phyloP scores from a whole-genome alignment of 2,329 filamentous ascomycete species.

The Colletotrichum sp. region DNA sequence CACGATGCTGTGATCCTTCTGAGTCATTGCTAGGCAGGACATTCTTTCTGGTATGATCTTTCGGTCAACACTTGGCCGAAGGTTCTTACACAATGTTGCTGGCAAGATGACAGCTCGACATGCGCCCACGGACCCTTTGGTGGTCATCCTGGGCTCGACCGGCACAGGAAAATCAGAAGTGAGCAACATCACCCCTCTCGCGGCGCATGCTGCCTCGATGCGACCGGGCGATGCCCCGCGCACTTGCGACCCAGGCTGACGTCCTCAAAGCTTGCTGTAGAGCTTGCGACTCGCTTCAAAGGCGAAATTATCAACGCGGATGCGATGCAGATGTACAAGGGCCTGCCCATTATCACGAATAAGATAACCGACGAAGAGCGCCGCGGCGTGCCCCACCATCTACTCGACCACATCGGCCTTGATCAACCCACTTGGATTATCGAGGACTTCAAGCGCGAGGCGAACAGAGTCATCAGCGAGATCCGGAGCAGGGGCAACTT shows the following conservation, averaged over 20 bases:
- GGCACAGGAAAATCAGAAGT: constrained; percentile 95
- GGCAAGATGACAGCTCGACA: constrained; percentile 22
- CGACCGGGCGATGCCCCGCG: neutral
- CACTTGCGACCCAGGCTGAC: neutral
- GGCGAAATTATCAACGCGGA: constrained; percentile 97
- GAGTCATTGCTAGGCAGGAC: neutral
- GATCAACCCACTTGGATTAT: constrained; percentile 85
- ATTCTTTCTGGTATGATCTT: constrained; percentile 9
- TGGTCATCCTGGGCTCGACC: constrained; percentile 87
- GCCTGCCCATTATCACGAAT: constrained; percentile 93
- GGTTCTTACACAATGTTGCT: constrained; percentile 28
- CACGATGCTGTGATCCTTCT: neutral
- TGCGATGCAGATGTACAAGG: constrained; percentile 96
- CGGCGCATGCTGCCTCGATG: neutral
- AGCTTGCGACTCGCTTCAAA: constrained; percentile 81
- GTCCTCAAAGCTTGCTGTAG: constrained; percentile 76
- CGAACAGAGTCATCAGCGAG: constrained; percentile 72
- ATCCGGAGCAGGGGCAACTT: constrained; percentile 80
- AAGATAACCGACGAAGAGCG: constrained; percentile 81
- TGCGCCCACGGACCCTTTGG: constrained; percentile 62
- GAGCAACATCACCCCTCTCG: constrained; percentile 28
- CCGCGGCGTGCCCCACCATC: constrained; percentile 83
- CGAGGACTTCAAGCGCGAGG: constrained; percentile 75
- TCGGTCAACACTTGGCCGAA: constrained; percentile 8
- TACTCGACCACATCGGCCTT: constrained; percentile 79